Base-by-base conservation (phyloP, 2,329 filamentous ascomycete species). In the Aspergillus glaucus region DNA sequence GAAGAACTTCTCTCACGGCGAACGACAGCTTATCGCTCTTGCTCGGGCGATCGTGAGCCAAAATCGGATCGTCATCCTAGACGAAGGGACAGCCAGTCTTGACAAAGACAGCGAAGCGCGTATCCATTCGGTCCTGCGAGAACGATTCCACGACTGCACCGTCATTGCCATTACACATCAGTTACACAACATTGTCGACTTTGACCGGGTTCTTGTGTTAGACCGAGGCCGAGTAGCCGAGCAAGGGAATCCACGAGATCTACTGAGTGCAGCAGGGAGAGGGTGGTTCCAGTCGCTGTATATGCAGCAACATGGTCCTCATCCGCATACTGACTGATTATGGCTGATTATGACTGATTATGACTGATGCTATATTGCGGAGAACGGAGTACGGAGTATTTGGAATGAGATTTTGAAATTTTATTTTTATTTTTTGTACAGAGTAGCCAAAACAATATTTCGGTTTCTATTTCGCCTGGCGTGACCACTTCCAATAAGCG, bases 21-120 rank as follows among this genome's bases (percentile, higher is more conserved):
- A 83, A 61, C 71, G 72, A 30, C 80, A 84, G 56, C 66, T 84
- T 0, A 79, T 84, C 49, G 77, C 73, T 45, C 68, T 84, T 0
- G 79, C 75, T 0, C 61, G 79, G 0, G 80, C 78, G 0, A 65
- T 82, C 8, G 55, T 83, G 2, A 60, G 72, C 28, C 46, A 53
- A 14, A 53, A 51, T 36, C 54, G 56, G 9, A 50, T 66, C 30
- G 50, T 66, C 3, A 54, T 66, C 6, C 48, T 65, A 26, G 63
- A 66, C 50, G 63, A 66, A 50, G 56, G 57, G 12, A 63, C 54
- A 7, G 43, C 43, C 22, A 49, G 43, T 26, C 43, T 51, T n/a
- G 50, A 53, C 26, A 37, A 26, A 14, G 37, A 17, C 15, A 50
- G 36, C 21, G 48, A 53, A 43, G 28, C n/a, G 14, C 48, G 48